Percentiles rank a stretch among this genome's conserved stretches.
phyloP scores from a whole-genome alignment of 192 early-diverging fungal species.

The Dispira parvispora region DNA sequence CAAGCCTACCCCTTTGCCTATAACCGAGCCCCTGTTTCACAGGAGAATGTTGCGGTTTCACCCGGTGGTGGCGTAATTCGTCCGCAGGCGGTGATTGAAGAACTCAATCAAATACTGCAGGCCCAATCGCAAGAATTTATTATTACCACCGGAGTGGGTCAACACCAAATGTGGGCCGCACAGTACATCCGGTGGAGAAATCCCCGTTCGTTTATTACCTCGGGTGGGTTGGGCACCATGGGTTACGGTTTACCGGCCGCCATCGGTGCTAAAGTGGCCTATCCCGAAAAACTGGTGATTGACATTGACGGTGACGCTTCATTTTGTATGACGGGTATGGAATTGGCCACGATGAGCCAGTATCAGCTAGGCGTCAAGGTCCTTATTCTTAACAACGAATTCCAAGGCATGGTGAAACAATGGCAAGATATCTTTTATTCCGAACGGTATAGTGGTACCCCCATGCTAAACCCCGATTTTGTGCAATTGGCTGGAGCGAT shows the following conservation, averaged over 20 bases:
- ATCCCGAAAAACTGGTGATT: constrained; percentile 86
- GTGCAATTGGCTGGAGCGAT: constrained; percentile 92
- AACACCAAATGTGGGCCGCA: constrained; percentile 99
- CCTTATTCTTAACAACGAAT: constrained; percentile 92
- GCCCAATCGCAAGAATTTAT: constrained; percentile 83
- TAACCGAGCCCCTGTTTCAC: constrained; percentile 22
- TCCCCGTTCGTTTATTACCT: constrained; percentile 80
- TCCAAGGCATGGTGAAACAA: constrained; percentile 97
- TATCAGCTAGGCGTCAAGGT: constrained; percentile 96
- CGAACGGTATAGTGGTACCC: constrained; percentile 84
- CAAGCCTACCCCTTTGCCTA: constrained; percentile 80
- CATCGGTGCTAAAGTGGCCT: constrained; percentile 93
- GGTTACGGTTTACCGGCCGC: constrained; percentile 92
- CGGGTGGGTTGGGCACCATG: constrained; percentile 98
- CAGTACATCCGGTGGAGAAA: constrained; percentile 87
- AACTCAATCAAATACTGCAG: constrained; percentile 68
- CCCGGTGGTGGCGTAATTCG: constrained; percentile 48
- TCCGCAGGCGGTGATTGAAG: constrained; percentile 89
- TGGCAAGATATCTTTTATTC: constrained; percentile 97
- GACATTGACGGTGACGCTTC: constrained; percentile 98
- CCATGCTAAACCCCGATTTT: constrained; percentile 96
- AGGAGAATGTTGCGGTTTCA: constrained; percentile 11
- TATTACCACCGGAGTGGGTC: constrained; percentile 91
- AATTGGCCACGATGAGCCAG: constrained; percentile 92
- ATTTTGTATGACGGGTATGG: constrained; percentile 98